phyloP scores from a whole-genome alignment of 1,284 basidiomycete genomes.

The Apiotrichum gracile region DNA sequence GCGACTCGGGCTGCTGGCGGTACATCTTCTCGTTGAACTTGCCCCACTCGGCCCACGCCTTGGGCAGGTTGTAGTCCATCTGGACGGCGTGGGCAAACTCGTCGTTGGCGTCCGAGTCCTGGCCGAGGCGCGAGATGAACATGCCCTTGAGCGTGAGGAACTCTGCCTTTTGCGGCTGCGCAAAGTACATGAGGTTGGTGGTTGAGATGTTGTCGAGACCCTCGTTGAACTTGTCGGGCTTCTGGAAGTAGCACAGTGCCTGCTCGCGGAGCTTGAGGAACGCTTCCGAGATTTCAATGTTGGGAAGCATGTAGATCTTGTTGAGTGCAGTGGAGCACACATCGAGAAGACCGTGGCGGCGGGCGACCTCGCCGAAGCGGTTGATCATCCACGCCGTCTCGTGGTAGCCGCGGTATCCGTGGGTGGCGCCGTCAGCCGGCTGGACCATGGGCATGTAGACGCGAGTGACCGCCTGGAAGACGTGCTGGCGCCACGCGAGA shows the following conservation, averaged over 20 bases:
- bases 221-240: slow-evolving; percentile 83
- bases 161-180: slow-evolving; percentile 88
- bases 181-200: slow-evolving; percentile 98
- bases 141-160: slow-evolving; percentile 99
- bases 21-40: slow-evolving; percentile 90
- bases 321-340: slow-evolving; percentile 93
- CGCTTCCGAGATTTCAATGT: slow-evolving; percentile 99
- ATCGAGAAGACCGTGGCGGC: slow-evolving; percentile 93
- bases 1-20: slow-evolving; percentile 47
- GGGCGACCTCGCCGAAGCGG: slow-evolving; percentile 97
- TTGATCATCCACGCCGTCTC: slow-evolving; percentile 99
- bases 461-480: slow-evolving; percentile 89
- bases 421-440: slow-evolving; percentile 56
- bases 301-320: slow-evolving; percentile 97
- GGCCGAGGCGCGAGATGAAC: slow-evolving; percentile 86
- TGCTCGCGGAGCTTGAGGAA: slow-evolving; percentile 99
- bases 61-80: slow-evolving; percentile 89
- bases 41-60: slow-evolving; percentile 99
- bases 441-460: slow-evolving; percentile 87
- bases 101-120: slow-evolving; percentile 83
- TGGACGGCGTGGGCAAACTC: slow-evolving; percentile 95
- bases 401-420: slow-evolving; percentile 97
- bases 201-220: slow-evolving; percentile 99
- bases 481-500: slow-evolving; percentile 93
- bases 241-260: slow-evolving; percentile 98